Percentiles rank a stretch among this genome's conserved stretches.
phyloP scores from a whole-genome alignment of 2,329 filamentous ascomycete genomes.

The Epichloe scottii region DNA sequence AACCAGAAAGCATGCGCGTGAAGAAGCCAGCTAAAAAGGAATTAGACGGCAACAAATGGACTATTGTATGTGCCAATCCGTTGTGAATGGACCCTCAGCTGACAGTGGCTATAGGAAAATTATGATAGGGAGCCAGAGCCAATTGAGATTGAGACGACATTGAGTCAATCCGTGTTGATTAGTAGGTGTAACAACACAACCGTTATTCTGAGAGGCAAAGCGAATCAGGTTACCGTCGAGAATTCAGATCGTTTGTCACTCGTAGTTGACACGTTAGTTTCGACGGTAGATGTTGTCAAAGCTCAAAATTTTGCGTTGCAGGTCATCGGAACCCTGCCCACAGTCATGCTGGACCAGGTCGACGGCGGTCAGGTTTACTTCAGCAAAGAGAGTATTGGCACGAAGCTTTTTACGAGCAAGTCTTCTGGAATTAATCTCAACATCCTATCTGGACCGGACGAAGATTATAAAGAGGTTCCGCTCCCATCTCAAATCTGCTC shows the following conservation, averaged over 20 bases:
- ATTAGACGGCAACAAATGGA: constrained; percentile 86
- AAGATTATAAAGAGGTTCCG: constrained; percentile 77
- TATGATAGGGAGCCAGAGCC: constrained; percentile 65
- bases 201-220: constrained; percentile 81
- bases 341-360: constrained; percentile 83
- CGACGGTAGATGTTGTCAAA: constrained; percentile 90
- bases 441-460: constrained; percentile 55
- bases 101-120: constrained; percentile 53
- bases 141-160: constrained; percentile 67
- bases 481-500: constrained; percentile 84
- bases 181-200: constrained; percentile 85
- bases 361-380: constrained; percentile 85
- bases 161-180: constrained; percentile 84
- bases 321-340: constrained; percentile 74
- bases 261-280: constrained; percentile 80
- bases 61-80: constrained; percentile 44
- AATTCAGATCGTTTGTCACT: constrained; percentile 77
- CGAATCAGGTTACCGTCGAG: constrained; percentile 92
- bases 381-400: constrained; percentile 60
- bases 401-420: constrained; percentile 85
- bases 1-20: constrained; percentile 71
- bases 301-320: constrained; percentile 90
- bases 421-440: constrained; percentile 80
- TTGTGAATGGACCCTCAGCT: not conserved
- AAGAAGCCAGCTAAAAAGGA: constrained; percentile 74